Conservation (phyloP, 352 stramenopile species). For the Pythium coloratum region DNA sequence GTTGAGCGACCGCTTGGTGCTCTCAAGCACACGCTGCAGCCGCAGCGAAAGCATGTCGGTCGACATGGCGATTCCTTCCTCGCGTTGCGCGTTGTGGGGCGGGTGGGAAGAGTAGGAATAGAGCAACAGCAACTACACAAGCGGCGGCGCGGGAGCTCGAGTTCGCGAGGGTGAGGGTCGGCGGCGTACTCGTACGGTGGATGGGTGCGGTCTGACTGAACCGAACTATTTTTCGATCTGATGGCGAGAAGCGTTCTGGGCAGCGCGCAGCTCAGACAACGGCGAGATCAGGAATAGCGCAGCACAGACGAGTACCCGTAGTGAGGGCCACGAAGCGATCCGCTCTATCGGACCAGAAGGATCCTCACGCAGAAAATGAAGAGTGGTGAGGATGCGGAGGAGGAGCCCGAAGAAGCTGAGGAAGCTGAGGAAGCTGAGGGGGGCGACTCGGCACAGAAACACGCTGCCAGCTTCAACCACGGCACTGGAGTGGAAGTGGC, state of each 20-base stretch:
- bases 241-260: conserved; percentile 12
- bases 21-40: conserved; percentile 73
- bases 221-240: conserved; percentile 7
- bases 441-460: neutral
- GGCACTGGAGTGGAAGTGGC: neutral
- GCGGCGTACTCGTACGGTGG: neutral
- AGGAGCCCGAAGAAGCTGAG: neutral
- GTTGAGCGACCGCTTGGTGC: conserved; percentile 75
- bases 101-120: conserved; percentile 2
- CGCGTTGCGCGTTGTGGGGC: neutral
- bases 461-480: conserved; percentile 2
- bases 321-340: neutral
- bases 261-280: conserved; percentile 8
- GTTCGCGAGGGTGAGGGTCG: too few species aligned
- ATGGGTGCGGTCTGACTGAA: neutral
- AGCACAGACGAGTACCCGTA: neutral
- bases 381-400: neutral
- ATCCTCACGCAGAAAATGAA: neutral
- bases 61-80: conserved; percentile 33
- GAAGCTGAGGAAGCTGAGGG: neutral
- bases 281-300: conserved; percentile 24
- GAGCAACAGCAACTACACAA: neutral
- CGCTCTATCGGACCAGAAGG: neutral
- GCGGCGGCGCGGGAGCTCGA: neutral
- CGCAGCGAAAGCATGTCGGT: conserved; percentile 55